phyloP scores from a whole-genome alignment of 2,329 filamentous ascomycete species.

The Exophiala dermatitidis region DNA sequence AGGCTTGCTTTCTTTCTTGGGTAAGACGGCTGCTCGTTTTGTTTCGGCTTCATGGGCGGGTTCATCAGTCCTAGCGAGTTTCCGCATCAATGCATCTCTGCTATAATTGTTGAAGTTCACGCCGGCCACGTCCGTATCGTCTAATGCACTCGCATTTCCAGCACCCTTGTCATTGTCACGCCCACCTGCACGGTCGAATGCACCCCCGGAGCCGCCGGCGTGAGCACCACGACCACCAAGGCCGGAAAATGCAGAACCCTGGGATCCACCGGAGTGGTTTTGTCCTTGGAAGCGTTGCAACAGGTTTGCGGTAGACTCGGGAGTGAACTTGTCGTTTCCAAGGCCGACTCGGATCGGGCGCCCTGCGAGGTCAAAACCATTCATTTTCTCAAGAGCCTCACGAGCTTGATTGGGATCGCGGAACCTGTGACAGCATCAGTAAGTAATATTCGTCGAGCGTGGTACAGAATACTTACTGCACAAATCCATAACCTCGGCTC shows the following conservation, averaged over 20 bases:
- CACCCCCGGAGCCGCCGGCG: constrained; percentile 60
- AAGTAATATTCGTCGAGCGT: not conserved
- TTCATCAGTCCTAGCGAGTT: constrained; percentile 93
- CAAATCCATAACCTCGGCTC: constrained; percentile 94
- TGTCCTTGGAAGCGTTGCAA: constrained; percentile 85
- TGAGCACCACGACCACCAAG: constrained; percentile 80
- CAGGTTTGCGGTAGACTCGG: constrained; percentile 88
- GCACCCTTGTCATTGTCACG: constrained; percentile 82
- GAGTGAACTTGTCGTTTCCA: constrained; percentile 99
- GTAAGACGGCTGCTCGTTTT: constrained; percentile 60
- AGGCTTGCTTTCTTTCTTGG: constrained; percentile 70
- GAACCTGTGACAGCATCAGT: constrained; percentile 55
- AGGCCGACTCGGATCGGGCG: constrained; percentile 97
- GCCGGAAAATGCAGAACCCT: constrained; percentile 87
- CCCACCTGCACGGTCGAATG: constrained; percentile 84
- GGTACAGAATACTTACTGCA: constrained; percentile 66
- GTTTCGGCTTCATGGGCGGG: constrained; percentile 56
- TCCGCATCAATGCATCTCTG: constrained; percentile 96
- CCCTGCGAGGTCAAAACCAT: constrained; percentile 95
- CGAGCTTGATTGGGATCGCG: constrained; percentile 84
- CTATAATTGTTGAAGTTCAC: constrained; percentile 99
- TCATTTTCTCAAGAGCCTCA: constrained; percentile 97
- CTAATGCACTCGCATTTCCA: constrained; percentile 84
- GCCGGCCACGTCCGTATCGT: constrained; percentile 94
- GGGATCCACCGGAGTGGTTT: constrained; percentile 52